Percentiles rank a stretch among this genome's conserved stretches.
Conservation (phyloP, 192 early-diverging fungal species). For the Coemansia sp. region DNA sequence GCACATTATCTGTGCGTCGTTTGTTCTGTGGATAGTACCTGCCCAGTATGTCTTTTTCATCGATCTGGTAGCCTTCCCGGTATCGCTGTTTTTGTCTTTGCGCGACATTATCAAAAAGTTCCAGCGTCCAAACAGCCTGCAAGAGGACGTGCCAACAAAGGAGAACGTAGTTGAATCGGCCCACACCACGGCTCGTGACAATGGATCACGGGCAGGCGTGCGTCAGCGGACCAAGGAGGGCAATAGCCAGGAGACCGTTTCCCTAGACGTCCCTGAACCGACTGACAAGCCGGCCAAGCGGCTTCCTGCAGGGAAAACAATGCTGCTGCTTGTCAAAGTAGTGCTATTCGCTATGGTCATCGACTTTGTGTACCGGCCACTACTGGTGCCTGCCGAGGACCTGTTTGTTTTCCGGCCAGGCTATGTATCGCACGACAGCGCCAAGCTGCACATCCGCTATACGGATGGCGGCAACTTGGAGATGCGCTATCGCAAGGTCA, state of each 20-base stretch:
- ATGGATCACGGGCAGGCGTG: too few species aligned
- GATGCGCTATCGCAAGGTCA: constrained; percentile 28
- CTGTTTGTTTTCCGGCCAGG: constrained; percentile 42
- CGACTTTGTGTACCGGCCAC: constrained; percentile 52
- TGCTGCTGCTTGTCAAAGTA: constrained; percentile 30
- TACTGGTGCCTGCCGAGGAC: constrained; percentile 24
- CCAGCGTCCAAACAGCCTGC: not conserved
- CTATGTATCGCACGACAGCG: constrained; percentile 39
- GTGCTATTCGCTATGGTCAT: constrained; percentile 39
- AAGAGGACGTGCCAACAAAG: too few species aligned
- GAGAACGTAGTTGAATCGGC: too few species aligned
- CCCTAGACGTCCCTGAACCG: not conserved
- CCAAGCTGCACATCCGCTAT: constrained; percentile 42
- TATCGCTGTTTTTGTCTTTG: constrained; percentile 28
- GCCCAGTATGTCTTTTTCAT: constrained; percentile 25
- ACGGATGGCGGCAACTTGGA: constrained; percentile 31
- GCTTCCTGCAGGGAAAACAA: constrained; percentile 9
- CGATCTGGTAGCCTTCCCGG: constrained; percentile 47
- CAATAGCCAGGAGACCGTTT: too few species aligned
- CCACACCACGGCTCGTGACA: too few species aligned
- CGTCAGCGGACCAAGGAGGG: too few species aligned
- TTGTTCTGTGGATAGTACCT: constrained; percentile 45
- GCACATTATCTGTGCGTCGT: constrained; percentile 34
- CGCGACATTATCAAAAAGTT: constrained; percentile 29
- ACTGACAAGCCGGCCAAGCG: not conserved